Evolutionary conservation across 805 yeast genomes (phyloP), one percentile per base, ranked within the genome.

Genomic region (Schwanniomyces yamadae): DNA sequence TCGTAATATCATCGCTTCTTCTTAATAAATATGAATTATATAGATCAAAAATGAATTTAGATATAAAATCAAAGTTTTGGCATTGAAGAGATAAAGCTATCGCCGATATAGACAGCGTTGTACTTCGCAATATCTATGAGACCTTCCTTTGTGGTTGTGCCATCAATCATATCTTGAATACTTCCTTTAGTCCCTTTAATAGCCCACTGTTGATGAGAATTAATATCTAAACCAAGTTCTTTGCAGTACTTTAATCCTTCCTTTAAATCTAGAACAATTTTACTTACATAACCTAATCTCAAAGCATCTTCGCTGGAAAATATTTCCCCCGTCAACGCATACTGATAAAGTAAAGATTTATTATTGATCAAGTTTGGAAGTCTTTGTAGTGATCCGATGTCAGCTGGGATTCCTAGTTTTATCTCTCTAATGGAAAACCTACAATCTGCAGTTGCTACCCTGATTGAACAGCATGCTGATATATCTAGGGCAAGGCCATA

Each of bases 301-400:
- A 55, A 46, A 0, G 90, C 88, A 40, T 76, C 80, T n/a, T 64
- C 59, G 1, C 76, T 73, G 11, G 61, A 59, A 41, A 82, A 82
- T 9, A 58, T 54, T 17, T 74, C 73, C 6, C 82, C 91, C 0
- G 88, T 79, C 44, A 78, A 68, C 4, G 84, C 78, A 31, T 77
- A 58, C 46, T 81, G 84, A 52, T 71, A 72, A 41, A 82, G 59
- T 61, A 76, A 67, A 4, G 86, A 78, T 11, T 65, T 59, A 53
- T 81, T 81, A 28, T 71, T 71, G 13, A 73, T 71, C 1, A 80
- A 38, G 13, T 52, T 50, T 4, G 86, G 82, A 39, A 83, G 50
- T 51, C 91, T 68, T 58, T 84, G 90, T 39, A 84, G 63, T 1
- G 85, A 71, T 4, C 95, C 95, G 50, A 84, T 82, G 54, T 85